Evolutionary conservation across 345 rosid genomes (phyloP).

Genomic region (Citrus hindsii): DNA sequence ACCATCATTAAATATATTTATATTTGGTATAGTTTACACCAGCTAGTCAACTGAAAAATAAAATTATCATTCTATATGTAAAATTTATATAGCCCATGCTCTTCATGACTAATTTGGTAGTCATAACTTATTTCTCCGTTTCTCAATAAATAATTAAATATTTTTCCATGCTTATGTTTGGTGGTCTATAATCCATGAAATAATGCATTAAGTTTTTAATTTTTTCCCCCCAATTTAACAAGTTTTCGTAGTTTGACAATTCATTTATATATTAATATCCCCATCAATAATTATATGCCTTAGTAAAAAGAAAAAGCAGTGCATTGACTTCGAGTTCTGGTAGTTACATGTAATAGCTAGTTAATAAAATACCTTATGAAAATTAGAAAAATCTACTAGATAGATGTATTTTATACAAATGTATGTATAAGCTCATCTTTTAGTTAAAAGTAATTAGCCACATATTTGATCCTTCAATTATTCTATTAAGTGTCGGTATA

Average conservation of each 20-base stretch:
- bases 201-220: too few species aligned
- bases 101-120: not conserved
- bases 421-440: too few species aligned
- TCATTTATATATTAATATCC: slow-evolving; percentile 2
- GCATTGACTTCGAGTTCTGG: slow-evolving; percentile 17
- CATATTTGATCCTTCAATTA: not conserved
- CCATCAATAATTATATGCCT: not conserved
- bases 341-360: not conserved
- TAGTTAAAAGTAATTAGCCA: not conserved
- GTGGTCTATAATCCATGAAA: too few species aligned
- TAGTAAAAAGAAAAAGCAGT: not conserved
- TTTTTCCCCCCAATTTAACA: not conserved
- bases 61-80: not conserved
- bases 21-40: not conserved
- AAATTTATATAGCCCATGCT: not conserved
- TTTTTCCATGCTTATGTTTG: not conserved
- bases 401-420: not conserved
- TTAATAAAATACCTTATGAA: too few species aligned
- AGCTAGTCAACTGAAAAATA: slow-evolving; percentile 1
- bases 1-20: not conserved
- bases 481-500: not conserved
- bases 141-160: not conserved
- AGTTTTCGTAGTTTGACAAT: slow-evolving; percentile 14
- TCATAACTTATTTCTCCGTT: too few species aligned
- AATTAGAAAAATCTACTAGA: too few species aligned